Evolutionary conservation across 768 basidiomycete genomes (phyloP).

Genomic region (Suillus alpinus): DNA sequence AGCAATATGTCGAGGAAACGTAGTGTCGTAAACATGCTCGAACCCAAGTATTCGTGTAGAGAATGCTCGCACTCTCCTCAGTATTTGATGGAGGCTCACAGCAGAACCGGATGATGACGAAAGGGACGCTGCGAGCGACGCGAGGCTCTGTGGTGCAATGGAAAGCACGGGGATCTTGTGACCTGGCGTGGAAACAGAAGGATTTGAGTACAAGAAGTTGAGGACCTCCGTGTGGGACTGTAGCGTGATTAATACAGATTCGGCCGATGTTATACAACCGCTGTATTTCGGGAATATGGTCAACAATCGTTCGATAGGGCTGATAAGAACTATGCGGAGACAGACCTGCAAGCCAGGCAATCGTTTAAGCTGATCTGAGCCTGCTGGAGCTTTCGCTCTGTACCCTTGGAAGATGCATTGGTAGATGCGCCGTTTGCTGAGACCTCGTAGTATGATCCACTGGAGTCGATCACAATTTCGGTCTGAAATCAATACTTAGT

Average conservation of each 20-base stretch:
- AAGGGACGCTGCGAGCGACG: constrained; percentile 69
- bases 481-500: constrained; percentile 50
- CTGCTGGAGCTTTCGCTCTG: constrained; percentile 70
- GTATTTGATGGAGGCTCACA: constrained; percentile 54
- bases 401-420: constrained; percentile 19
- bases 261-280: constrained; percentile 97
- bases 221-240: constrained; percentile 95
- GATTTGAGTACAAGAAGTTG: constrained; percentile 64
- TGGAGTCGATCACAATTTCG: constrained; percentile 85
- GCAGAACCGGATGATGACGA: constrained; percentile 43
- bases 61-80: constrained; percentile 72
- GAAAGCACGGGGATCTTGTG: constrained; percentile 71
- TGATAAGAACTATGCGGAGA: constrained; percentile 8
- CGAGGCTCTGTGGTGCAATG: constrained; percentile 86
- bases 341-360: constrained; percentile 95
- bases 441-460: constrained; percentile 88
- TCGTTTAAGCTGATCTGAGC: constrained; percentile 97
- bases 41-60: constrained; percentile 68
- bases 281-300: constrained; percentile 38
- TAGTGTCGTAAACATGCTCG: constrained; percentile 88
- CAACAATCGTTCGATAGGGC: not conserved
- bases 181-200: constrained; percentile 33
- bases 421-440: constrained; percentile 28
- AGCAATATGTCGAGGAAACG: constrained; percentile 86
- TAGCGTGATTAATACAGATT: constrained; percentile 93